Evolutionary conservation across 305 asterid species (phyloP).

Genomic region (Withania somnifera): DNA sequence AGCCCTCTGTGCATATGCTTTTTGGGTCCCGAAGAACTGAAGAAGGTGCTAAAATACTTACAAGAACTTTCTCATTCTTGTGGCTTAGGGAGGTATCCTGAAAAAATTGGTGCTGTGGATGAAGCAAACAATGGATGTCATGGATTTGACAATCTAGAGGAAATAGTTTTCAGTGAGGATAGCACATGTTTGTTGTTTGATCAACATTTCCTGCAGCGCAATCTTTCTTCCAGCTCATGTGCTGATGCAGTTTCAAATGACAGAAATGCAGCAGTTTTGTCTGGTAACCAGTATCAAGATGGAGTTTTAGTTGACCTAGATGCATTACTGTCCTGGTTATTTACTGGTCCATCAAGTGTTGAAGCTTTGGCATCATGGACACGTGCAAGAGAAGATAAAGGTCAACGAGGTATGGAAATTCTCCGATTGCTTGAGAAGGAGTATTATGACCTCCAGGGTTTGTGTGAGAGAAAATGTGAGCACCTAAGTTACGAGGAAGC

Average conservation of each 20-base stretch:
- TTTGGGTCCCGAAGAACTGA: constrained; percentile 71
- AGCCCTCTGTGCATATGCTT: constrained; percentile 76
- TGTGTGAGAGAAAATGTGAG: constrained; percentile 80
- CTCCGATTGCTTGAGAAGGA: constrained; percentile 79
- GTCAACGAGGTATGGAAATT: constrained; percentile 57
- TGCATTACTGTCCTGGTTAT: constrained; percentile 82
- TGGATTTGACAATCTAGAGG: constrained; percentile 45
- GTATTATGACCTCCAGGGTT: constrained; percentile 56
- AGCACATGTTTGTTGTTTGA: constrained; percentile 53
- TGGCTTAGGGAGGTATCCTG: constrained; percentile 56
- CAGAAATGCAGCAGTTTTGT: constrained; percentile 21
- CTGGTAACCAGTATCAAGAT: constrained; percentile 31
- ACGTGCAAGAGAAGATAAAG: constrained; percentile 50
- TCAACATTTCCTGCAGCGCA: constrained; percentile 50
- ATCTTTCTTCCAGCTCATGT: constrained; percentile 20
- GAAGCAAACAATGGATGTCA: constrained; percentile 29
- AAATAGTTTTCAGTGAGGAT: constrained; percentile 50
- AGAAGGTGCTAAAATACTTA: constrained; percentile 61
- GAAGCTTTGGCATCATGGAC: constrained; percentile 65
- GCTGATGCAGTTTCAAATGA: constrained; percentile 22
- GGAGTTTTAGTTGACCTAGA: constrained; percentile 57
- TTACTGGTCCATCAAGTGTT: constrained; percentile 60
- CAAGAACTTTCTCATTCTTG: constrained; percentile 78
- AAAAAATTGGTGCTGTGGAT: constrained; percentile 35
- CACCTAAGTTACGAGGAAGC: constrained; percentile 78